Evolutionary conservation across 2,329 filamentous ascomycete species (phyloP).

Genomic region (Rhexocercosporidium sp.): DNA sequence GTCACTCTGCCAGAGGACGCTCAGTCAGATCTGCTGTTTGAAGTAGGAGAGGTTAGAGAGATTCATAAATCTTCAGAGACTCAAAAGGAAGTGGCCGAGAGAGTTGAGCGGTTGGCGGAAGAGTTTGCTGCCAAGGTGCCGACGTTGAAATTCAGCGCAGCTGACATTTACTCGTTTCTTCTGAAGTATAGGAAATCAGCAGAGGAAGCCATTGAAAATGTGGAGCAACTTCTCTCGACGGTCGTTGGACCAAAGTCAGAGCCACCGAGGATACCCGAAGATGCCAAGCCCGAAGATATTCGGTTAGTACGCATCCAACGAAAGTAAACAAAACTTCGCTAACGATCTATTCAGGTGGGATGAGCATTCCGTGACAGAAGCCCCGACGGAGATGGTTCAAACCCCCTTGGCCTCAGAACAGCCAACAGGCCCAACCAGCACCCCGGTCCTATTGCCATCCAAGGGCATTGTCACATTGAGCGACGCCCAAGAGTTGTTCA

Average conservation of each 20-base stretch:
- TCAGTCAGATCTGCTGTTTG: neutral
- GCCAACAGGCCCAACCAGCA: constrained; percentile 15
- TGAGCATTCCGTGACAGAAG: constrained; percentile 23
- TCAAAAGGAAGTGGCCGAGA: constrained; percentile 22
- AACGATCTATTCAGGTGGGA: constrained; percentile 25
- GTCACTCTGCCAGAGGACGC: neutral
- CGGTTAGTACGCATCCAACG: constrained; percentile 22
- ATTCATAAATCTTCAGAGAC: neutral
- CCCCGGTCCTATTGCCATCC: constrained; percentile 20
- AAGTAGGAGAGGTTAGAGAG: too few relatives aligned
- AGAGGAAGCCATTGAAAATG: constrained; percentile 57
- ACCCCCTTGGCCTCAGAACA: constrained; percentile 24
- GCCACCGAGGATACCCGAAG: constrained; percentile 15
- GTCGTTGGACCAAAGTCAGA: constrained; percentile 17
- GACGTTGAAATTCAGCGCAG: constrained; percentile 56
- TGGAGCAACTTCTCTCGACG: constrained; percentile 40
- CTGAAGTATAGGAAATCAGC: constrained; percentile 64
- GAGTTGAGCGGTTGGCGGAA: constrained; percentile 23
- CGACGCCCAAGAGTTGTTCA: constrained; percentile 23
- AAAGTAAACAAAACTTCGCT: constrained; percentile 20
- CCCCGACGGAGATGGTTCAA: constrained; percentile 26
- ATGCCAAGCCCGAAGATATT: constrained; percentile 19
- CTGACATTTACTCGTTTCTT: constrained; percentile 67
- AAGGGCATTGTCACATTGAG: constrained; percentile 23
- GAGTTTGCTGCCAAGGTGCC: constrained; percentile 59